A percentile compares a stretch with the other conserved stretches of the same genome.
These are phyloP conservation scores for Agaricus sinodeliciosus DNA, from an alignment of 768 basidiomycete species.

Conservation along the genomic window DNA sequence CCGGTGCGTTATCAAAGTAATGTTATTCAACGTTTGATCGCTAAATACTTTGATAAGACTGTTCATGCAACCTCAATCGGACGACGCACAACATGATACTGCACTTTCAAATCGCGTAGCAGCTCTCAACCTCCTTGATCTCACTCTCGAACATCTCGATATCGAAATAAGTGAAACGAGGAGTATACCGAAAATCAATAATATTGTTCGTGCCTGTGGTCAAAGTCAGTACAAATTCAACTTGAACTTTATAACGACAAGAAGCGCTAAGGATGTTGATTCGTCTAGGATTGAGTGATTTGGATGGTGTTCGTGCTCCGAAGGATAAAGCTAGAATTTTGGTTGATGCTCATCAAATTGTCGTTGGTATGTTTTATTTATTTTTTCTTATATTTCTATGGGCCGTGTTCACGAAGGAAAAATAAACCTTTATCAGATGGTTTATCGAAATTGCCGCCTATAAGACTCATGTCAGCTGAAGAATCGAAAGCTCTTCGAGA, in stretches of 20 bases:
- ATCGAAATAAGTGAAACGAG: constrained; percentile 58
- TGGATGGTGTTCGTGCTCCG: constrained; percentile 47
- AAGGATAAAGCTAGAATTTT: constrained; percentile 75
- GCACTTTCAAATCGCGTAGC: constrained; percentile 85
- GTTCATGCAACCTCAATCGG: constrained; percentile 61
- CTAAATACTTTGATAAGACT: constrained; percentile 36
- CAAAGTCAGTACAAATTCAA: constrained; percentile 17
- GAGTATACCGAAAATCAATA: constrained; percentile 40
- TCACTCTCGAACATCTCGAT: constrained; percentile 84
- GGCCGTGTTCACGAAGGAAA: no score
- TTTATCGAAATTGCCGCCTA: constrained; percentile 63
- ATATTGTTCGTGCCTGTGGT: constrained; percentile 37
- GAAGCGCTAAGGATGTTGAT: no score
- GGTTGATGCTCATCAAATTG: constrained; percentile 76
- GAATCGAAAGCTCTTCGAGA: constrained; percentile 18
- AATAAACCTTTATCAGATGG: constrained; percentile 46
- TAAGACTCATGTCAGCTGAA: constrained; percentile 63
- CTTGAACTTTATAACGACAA: neutral
- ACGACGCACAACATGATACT: constrained; percentile 84
- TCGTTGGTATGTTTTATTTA: constrained; percentile 59
- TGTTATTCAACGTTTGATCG: neutral
- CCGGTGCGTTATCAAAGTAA: constrained; percentile 33
- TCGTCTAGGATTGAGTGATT: constrained; percentile 26
- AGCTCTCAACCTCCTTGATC: constrained; percentile 86
- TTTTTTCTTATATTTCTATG: neutral